Evolutionary conservation across 495 filamentous ascomycete species (phyloP), one percentile per base, ranked within the genome.

Genomic region (Aspergillus asperescens): DNA sequence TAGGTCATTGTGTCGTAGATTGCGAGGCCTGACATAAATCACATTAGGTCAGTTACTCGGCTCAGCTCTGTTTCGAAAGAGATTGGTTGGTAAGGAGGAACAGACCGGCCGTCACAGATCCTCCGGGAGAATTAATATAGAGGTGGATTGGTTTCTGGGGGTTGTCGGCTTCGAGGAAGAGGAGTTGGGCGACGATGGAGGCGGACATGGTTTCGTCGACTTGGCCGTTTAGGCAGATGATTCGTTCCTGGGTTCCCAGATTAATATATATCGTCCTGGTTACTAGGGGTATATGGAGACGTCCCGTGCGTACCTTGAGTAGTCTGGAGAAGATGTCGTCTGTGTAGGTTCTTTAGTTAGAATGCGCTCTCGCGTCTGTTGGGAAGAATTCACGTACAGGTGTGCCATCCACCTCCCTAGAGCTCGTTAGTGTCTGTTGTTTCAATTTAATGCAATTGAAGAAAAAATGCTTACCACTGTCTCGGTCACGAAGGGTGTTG

Each of bases 1-100:
- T 97, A 98, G 54, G 85, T 84, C 92, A 98, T 98, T 43, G 94
- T 97, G 68, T 98, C 93, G 76, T 98, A 98, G 64, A 98, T 96
- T 40, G 93, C 91, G 24, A 98, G 79, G 5, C 93, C 87, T 72
- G 62, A 38, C 3, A 40, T 31, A 25, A 20, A 46, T 44, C 54
- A 34, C 39, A 28, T 35, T 42, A 38, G 9, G 13, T 58, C 40
- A 49, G 46, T 43, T 44, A 22, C 18, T 41, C 7, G 28, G 7
- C 9, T n/a, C 23, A 12, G 7, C 5, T 40, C 7, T 12, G 12
- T 6, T 16, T n/a, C n/a, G n/a, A n/a, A 22, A 6, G 19, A 18
- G 16, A 40, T 32, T 32, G 19, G 9, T 32, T 4, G 19, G 51
- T 13, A 16, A 28, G 32, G 19, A 27, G 19, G 28, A 28, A 54